A percentile compares a stretch with the other conserved stretches of the same genome.
Conservation (phyloP, 192 early-diverging fungal genomes). For the Bifiguratus adelaidae region DNA sequence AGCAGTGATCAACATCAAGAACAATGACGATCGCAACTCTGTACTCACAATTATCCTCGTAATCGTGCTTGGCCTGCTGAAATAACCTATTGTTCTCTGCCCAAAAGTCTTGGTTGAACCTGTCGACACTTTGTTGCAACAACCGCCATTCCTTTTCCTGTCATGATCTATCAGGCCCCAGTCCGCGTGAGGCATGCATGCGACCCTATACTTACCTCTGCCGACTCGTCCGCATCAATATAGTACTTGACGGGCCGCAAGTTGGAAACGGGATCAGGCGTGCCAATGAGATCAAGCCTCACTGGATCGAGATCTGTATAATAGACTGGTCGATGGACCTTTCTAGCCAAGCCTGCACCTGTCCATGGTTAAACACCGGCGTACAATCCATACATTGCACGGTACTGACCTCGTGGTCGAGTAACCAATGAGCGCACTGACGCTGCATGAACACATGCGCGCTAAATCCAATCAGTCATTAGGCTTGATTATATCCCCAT, state of each 20-base stretch:
- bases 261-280: slow-evolving; percentile 41
- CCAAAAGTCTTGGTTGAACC: slow-evolving; percentile 46
- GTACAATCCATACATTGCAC: too few relatives aligned
- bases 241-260: slow-evolving; percentile 39
- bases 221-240: slow-evolving; percentile 26
- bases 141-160: slow-evolving; percentile 33
- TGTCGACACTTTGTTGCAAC: slow-evolving; percentile 28
- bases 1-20: background rate
- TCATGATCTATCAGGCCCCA: too few relatives aligned
- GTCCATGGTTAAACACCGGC: too few relatives aligned
- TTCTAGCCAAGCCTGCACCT: too few relatives aligned
- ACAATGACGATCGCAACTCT: too few relatives aligned
- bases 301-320: too few relatives aligned
- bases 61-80: slow-evolving; percentile 33
- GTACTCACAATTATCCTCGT: slow-evolving; percentile 36
- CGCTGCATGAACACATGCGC: too few relatives aligned
- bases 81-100: slow-evolving; percentile 39
- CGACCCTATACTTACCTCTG: slow-evolving; percentile 14
- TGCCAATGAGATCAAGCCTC: slow-evolving; percentile 26
- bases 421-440: too few relatives aligned
- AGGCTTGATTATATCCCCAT: too few relatives aligned
- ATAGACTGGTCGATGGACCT: too few relatives aligned
- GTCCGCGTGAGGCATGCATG: background rate
- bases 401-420: too few relatives aligned
- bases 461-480: too few relatives aligned